Base-by-base conservation (phyloP, 2,329 filamentous ascomycete genomes). In the Hysterium pulicare region DNA sequence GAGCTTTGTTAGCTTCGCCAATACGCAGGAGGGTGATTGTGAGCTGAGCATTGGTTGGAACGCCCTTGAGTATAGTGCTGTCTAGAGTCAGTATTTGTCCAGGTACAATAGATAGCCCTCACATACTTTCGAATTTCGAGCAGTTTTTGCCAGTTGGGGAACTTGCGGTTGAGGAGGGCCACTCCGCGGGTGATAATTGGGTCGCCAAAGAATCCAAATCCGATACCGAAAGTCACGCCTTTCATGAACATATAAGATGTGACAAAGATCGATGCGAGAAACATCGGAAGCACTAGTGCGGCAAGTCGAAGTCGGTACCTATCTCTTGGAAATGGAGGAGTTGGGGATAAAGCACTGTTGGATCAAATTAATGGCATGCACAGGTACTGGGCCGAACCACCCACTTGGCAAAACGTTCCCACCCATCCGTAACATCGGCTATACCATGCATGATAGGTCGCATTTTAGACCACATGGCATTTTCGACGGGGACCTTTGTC, bases 21-120 rank as follows among this genome's bases (percentile, higher is more conserved):
- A 91, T 82, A 4, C 89, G 84, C 9, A 94, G 79, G 1, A 94
- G 75, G 0, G 88, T 94, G 21, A 94, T 71, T 0, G 87, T 83
- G 15, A 94, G 78, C 58, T 95, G 89, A 3, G 87, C 87, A 59
- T 94, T 93, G 2, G 88, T 95, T 1, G 89, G 89, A 0, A 93
- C 83, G 2, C 87, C 87, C 58, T 86, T 87, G 38, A 95, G 78
- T 1, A 93, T 62, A 0, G 85, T 88, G 50, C 71, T 73, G 38
- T 2, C n/a, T n/a, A 32, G 24, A 11, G 41, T 66, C 41, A 62
- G 51, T 26, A 41, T 24, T 6, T 4, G 33, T 15, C 5, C 7
- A 32, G 24, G 17, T 15, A 9, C 53, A 1, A 15, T n/a, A 5
- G 4, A n/a, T 8, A 19, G 3, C 3, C 10, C 11, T 15, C 8